These are phyloP conservation scores for Withania somnifera DNA, from an alignment of 305 asterid genomes.

Conservation along the genomic window DNA sequence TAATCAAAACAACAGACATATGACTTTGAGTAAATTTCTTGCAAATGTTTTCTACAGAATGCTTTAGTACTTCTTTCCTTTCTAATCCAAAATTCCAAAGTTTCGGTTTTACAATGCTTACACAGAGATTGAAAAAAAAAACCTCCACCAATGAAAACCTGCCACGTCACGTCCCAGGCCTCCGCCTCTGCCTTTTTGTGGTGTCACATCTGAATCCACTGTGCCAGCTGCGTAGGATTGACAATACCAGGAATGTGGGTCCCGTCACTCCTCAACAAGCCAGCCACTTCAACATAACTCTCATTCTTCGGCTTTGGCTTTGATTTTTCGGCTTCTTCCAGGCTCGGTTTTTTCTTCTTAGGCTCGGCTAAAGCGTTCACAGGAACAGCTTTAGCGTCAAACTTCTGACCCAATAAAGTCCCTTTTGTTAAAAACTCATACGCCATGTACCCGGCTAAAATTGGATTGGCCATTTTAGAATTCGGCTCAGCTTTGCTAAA, in stretches of 20 bases:
- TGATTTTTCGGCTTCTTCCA: conserved; percentile 19
- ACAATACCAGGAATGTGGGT: conserved; percentile 48
- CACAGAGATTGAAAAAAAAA: too few species aligned
- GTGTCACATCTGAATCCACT: conserved; percentile 49
- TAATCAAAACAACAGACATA: background rate
- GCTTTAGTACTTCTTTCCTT: too few species aligned
- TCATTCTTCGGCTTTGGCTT: conserved; percentile 16
- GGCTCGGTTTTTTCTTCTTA: conserved; percentile 21
- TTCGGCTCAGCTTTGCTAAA: too few species aligned
- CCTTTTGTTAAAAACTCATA: conserved; percentile 42
- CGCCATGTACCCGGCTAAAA: conserved; percentile 61
- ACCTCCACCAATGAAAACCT: background rate
- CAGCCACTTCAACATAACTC: conserved; percentile 37
- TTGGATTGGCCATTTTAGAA: conserved; percentile 23
- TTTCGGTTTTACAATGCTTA: background rate
- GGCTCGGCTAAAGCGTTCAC: conserved; percentile 15
- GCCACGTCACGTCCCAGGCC: too few species aligned
- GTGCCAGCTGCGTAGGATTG: conserved; percentile 41
- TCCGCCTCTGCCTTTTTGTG: too few species aligned
- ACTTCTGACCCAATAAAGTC: conserved; percentile 33
- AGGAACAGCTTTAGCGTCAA: conserved; percentile 29
- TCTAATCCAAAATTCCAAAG: background rate
- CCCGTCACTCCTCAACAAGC: conserved; percentile 31
- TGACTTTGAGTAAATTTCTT: too few species aligned
- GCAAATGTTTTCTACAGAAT: too few species aligned